These are phyloP conservation scores for Carallia brachiata DNA, from an alignment of 345 rosid genomes.

Conservation along the genomic window DNA sequence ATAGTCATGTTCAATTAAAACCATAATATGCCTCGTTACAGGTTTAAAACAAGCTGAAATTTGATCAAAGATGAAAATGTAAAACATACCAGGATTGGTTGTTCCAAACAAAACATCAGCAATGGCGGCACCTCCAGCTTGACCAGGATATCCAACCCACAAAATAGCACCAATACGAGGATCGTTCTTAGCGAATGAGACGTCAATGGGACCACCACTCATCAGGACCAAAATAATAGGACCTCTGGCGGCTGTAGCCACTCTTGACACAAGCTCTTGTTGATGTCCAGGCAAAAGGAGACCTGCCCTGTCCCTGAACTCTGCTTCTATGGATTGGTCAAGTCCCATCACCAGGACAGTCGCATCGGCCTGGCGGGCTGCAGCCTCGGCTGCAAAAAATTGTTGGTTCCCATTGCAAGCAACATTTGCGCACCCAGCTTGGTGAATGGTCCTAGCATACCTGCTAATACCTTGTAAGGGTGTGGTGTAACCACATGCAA, in stretches of 20 bases:
- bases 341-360: slow-evolving; percentile 33
- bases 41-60: too few species aligned
- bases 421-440: slow-evolving; percentile 17
- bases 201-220: slow-evolving; percentile 35
- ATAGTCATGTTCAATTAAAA: too few species aligned
- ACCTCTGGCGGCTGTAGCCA: slow-evolving; percentile 31
- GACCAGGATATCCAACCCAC: slow-evolving; percentile 39
- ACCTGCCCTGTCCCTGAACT: slow-evolving; percentile 22
- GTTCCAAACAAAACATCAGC: slow-evolving; percentile 32
- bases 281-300: slow-evolving; percentile 32
- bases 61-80: neutral
- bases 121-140: slow-evolving; percentile 34
- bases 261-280: slow-evolving; percentile 33
- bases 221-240: slow-evolving; percentile 29
- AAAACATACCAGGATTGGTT: slow-evolving; percentile 23
- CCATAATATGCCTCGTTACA: too few species aligned
- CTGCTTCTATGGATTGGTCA: slow-evolving; percentile 33
- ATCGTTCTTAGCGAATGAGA: slow-evolving; percentile 31
- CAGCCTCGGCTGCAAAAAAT: slow-evolving; percentile 22
- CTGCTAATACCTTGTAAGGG: slow-evolving; percentile 30
- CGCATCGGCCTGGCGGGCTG: slow-evolving; percentile 30
- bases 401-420: slow-evolving; percentile 21
- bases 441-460: slow-evolving; percentile 25
- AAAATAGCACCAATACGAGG: slow-evolving; percentile 31
- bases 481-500: slow-evolving; percentile 29